A percentile compares a stretch with the other conserved stretches of the same genome.
These are phyloP conservation scores for Triticum timopheevii DNA, from an alignment of 176 grass and related monocot species.

Conservation along the genomic window DNA sequence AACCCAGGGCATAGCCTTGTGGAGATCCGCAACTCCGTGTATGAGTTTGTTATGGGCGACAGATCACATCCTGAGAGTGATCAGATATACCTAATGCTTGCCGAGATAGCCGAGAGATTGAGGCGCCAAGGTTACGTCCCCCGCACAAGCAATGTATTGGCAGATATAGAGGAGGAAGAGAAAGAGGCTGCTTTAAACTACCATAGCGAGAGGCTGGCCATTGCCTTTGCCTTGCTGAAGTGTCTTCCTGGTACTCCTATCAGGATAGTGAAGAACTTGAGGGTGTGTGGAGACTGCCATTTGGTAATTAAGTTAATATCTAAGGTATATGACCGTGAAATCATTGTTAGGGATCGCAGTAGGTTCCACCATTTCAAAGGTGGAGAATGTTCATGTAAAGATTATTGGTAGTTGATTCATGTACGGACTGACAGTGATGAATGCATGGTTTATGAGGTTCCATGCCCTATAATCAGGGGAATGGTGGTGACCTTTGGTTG, in stretches of 20 bases:
- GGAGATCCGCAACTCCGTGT: slow-evolving; percentile 57
- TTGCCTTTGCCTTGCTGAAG: slow-evolving; percentile 85
- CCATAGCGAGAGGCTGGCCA: slow-evolving; percentile 84
- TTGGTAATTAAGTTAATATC: slow-evolving; percentile 65
- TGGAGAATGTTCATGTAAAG: slow-evolving; percentile 76
- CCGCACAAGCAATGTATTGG: slow-evolving; percentile 60
- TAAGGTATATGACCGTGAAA: slow-evolving; percentile 62
- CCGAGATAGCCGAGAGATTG: slow-evolving; percentile 61
- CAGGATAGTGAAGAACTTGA: slow-evolving; percentile 87
- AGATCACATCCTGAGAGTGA: slow-evolving; percentile 65
- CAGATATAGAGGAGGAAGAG: slow-evolving; percentile 91
- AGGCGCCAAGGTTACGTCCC: slow-evolving; percentile 62
- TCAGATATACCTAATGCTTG: slow-evolving; percentile 64
- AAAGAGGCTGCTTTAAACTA: slow-evolving; percentile 73
- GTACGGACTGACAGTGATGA: neutral
- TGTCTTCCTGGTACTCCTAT: slow-evolving; percentile 55
- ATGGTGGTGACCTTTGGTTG: neutral
- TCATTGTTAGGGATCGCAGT: slow-evolving; percentile 72
- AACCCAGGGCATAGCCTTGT: slow-evolving; percentile 72
- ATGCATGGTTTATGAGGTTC: neutral
- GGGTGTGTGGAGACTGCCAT: slow-evolving; percentile 85
- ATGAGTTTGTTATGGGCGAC: slow-evolving; percentile 88
- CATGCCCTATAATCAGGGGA: neutral
- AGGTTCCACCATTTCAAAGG: slow-evolving; percentile 75
- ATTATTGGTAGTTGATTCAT: slow-evolving; percentile 70